Evolutionary conservation across 192 early-diverging fungal species (phyloP), one percentile per base, ranked within the genome.

Genomic region (Dispira parvispora): DNA sequence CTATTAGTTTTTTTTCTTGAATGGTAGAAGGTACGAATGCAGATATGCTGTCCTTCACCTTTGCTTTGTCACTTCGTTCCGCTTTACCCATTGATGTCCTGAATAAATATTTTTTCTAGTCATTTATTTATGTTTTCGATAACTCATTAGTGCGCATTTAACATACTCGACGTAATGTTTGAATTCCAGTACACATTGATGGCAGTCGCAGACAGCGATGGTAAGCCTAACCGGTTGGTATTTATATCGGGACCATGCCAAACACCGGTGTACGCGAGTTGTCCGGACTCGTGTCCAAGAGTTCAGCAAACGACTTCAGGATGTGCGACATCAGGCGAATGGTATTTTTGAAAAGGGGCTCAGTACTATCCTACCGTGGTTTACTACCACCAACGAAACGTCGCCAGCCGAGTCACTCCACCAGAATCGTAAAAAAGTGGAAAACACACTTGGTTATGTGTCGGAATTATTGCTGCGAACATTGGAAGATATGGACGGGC

Each of bases 401-500:
- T 14, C 13, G 12, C 21, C 25, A 28, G 57, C 57, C 12, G 57
- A 28, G 32, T 18, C 26, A 14, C 26, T 60, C 38, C 38, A 18
- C 38, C 38, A 28, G 16, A 27, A 60, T 43, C 27, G n/a, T 14
- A 60, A 60, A 21, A 18, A 27, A 11, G 32, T 43, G 9, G 57
- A 60, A 28, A 28, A 60, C 12, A 14, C 12, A 4, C 38, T 60
- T 16, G 16, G 38, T 21, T 14, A 26, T 16, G 42, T 43, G 27
- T 60, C 57, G 3, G 57, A 60, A 21, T 21, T 60, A 16, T 43
- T 60, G 10, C 13, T 60, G 57, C 57, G 57, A 9, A 11, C 32
- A 18, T 32, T 60, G 57, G 57, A 60, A 27, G 12, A 12, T 14
- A 60, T 60, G 57, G 57, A 60, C 21, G 57, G 57, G 14, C 2